Conservation (phyloP, 495 filamentous ascomycete species). For the Clavariopsis aquatica region DNA sequence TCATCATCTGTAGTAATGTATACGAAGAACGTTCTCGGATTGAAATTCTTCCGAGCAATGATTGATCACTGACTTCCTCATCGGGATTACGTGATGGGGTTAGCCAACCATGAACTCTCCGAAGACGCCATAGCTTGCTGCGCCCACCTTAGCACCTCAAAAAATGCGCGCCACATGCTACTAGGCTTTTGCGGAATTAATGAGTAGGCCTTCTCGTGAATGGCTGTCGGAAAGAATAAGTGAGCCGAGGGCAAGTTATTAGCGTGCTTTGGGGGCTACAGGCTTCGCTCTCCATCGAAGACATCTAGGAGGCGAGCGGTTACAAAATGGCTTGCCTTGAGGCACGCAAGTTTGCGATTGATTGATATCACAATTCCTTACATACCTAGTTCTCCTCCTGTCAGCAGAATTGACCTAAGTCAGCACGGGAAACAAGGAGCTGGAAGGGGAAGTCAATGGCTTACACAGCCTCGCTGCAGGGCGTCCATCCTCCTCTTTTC, state of each 20-base stretch:
- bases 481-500: background rate
- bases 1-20: no score
- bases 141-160: background rate
- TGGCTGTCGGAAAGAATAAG: no score
- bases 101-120: background rate
- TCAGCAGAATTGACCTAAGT: background rate
- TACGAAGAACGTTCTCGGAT: background rate
- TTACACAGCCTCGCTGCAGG: constrained; percentile 20
- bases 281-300: background rate
- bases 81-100: background rate
- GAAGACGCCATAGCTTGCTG: background rate
- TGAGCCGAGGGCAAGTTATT: no score
- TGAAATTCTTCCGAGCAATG: background rate
- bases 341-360: background rate
- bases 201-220: no score
- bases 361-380: background rate
- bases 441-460: constrained; percentile 8
- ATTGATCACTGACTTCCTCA: background rate
- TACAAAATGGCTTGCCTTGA: background rate
- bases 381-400: background rate
- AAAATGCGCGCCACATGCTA: background rate
- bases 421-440: background rate
- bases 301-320: background rate
- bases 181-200: background rate
- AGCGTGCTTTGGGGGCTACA: background rate